Evolutionary conservation across 2,329 filamentous ascomycete genomes (phyloP).

Genomic region (Ascochyta clinopodiicola): DNA sequence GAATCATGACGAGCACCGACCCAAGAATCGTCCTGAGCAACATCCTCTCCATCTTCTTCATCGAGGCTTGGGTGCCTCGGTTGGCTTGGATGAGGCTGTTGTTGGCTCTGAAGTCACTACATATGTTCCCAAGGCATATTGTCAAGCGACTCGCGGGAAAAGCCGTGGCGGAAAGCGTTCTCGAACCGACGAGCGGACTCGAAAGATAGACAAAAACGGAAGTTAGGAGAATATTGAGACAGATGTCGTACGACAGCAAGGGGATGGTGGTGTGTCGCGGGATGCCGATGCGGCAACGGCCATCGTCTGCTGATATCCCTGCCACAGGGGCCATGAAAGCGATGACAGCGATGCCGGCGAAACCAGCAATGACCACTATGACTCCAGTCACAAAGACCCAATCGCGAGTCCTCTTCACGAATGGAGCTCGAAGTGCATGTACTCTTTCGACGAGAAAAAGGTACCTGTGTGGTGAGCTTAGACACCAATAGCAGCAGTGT

Average conservation of each 20-base stretch:
- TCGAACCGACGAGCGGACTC: constrained; percentile 35
- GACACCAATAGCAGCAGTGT: neutral
- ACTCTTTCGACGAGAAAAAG: constrained; percentile 52
- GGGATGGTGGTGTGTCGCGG: constrained; percentile 46
- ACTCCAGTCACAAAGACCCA: constrained; percentile 46
- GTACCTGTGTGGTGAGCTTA: constrained; percentile 34
- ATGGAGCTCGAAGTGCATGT: constrained; percentile 47
- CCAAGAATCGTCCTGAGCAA: constrained; percentile 43
- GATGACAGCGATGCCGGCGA: constrained; percentile 36
- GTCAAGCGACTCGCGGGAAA: constrained; percentile 24
- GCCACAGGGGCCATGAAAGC: constrained; percentile 43
- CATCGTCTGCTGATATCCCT: constrained; percentile 37
- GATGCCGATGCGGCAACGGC: constrained; percentile 50
- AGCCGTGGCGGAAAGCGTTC: neutral
- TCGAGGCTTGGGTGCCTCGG: constrained; percentile 24
- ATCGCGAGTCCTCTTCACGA: constrained; percentile 40
- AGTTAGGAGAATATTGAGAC: constrained; percentile 51
- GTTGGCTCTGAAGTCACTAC: constrained; percentile 7
- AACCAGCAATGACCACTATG: constrained; percentile 32
- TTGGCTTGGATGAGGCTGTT: constrained; percentile 6
- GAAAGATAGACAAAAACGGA: constrained; percentile 48
- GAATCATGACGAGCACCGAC: constrained; percentile 47
- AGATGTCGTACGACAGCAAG: constrained; percentile 47
- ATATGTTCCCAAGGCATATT: constrained; percentile 21
- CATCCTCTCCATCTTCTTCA: constrained; percentile 33